Percentiles rank a stretch among this genome's conserved stretches.
Conservation (phyloP, 306 rosid genomes). For the Cicer chorassanicum region DNA sequence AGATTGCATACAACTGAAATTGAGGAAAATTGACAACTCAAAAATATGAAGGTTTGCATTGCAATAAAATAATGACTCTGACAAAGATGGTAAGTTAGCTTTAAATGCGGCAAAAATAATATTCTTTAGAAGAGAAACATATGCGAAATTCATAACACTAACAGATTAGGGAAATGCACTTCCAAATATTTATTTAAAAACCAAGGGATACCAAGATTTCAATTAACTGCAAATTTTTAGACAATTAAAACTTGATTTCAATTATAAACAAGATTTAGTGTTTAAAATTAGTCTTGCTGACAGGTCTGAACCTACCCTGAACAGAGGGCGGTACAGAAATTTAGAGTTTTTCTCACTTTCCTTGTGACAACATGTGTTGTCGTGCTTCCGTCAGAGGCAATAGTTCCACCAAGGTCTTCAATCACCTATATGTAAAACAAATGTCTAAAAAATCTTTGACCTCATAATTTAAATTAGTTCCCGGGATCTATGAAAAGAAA, state of each 20-base stretch:
- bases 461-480: conserved; percentile 12
- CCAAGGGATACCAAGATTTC: conserved; percentile 21
- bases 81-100: conserved; percentile 1
- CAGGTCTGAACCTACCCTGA: conserved; percentile 74
- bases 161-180: conserved; percentile 8
- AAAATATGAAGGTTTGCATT: background rate
- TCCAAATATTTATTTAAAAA: conserved; percentile 7
- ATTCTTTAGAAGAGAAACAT: background rate
- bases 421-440: conserved; percentile 63
- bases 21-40: background rate
- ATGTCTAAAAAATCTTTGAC: conserved; percentile 20
- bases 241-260: conserved; percentile 14
- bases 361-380: conserved; percentile 88
- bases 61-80: conserved; percentile 18
- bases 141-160: background rate
- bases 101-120: background rate
- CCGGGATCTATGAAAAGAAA: conserved; percentile 17
- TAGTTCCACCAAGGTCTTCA: conserved; percentile 79
- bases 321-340: conserved; percentile 89
- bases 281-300: conserved; percentile 36
- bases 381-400: conserved; percentile 63
- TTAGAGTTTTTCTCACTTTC: conserved; percentile 79
- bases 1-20: background rate
- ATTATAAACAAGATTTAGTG: conserved; percentile 21
- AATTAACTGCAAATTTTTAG: conserved; percentile 25